Percentiles rank a stretch among this genome's conserved stretches.
Evolutionary conservation across 306 rosid genomes (phyloP).

Genomic region (Cicer chorassanicum): DNA sequence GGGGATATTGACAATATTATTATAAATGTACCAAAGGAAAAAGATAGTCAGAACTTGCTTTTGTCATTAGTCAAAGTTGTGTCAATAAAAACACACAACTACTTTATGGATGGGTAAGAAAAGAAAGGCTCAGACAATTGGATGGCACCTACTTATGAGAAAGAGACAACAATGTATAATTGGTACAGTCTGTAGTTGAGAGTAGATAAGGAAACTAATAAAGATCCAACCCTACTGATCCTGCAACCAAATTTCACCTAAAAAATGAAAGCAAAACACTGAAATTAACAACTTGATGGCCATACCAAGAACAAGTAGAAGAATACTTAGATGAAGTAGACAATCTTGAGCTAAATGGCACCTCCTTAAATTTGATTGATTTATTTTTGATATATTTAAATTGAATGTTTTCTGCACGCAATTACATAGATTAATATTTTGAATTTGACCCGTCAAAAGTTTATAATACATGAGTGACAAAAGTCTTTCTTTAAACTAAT

Average conservation of each 20-base stretch:
- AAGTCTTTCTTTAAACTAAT: too few relatives aligned
- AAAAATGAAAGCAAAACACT: background rate
- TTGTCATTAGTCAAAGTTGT: constrained; percentile 4
- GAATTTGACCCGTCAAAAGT: background rate
- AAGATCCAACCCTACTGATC: constrained; percentile 38
- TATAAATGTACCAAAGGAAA: background rate
- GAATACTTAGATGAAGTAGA: background rate
- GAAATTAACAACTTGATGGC: background rate
- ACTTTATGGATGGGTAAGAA: background rate
- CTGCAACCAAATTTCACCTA: background rate
- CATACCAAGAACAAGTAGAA: background rate
- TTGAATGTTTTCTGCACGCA: too few relatives aligned
- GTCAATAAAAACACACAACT: background rate
- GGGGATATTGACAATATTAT: background rate
- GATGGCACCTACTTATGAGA: constrained; percentile 19
- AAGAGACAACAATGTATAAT: background rate
- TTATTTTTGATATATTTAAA: too few relatives aligned
- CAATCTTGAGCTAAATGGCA: background rate
- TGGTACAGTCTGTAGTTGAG: constrained; percentile 33
- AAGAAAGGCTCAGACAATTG: background rate
- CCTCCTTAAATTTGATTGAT: background rate
- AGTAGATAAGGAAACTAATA: constrained; percentile 32
- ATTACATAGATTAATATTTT: too few relatives aligned
- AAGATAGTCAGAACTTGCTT: background rate
- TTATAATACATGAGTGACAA: background rate